Conservation (phyloP, 352 stramenopile species). For the Pythium chondricola region DNA sequence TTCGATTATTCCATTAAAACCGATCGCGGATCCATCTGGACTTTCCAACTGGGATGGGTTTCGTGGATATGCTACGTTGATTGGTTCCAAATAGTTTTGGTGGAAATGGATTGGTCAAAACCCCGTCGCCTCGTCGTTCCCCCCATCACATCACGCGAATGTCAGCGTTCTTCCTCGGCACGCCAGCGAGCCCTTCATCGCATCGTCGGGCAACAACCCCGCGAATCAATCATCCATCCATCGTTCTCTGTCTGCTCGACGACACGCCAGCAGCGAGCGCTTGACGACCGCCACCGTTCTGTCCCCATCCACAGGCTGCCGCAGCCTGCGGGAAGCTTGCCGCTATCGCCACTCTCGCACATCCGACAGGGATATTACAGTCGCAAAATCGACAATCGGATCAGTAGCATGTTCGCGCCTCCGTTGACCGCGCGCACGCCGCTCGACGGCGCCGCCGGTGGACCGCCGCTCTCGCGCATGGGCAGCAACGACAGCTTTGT, state of each 20-base stretch:
- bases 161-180: too few species aligned
- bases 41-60: too few species aligned
- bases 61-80: too few species aligned
- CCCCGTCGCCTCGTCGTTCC: neutral
- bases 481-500: constrained; percentile 28
- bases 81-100: too few species aligned
- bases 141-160: constrained; percentile 3
- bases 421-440: constrained; percentile 2
- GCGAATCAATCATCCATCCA: too few species aligned
- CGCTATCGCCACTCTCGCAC: neutral
- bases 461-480: constrained; percentile 7
- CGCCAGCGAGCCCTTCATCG: neutral
- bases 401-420: neutral
- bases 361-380: neutral
- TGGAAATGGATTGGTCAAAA: constrained; percentile 13
- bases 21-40: too few species aligned
- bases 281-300: neutral
- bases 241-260: too few species aligned
- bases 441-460: too few species aligned
- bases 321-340: too few species aligned
- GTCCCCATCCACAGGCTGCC: too few species aligned
- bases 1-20: too few species aligned
- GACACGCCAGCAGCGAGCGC: neutral
- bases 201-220: constrained; percentile 8
- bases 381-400: neutral